Evolutionary conservation across 1,284 basidiomycete species (phyloP).

Genomic region (Austroboletus niveus): DNA sequence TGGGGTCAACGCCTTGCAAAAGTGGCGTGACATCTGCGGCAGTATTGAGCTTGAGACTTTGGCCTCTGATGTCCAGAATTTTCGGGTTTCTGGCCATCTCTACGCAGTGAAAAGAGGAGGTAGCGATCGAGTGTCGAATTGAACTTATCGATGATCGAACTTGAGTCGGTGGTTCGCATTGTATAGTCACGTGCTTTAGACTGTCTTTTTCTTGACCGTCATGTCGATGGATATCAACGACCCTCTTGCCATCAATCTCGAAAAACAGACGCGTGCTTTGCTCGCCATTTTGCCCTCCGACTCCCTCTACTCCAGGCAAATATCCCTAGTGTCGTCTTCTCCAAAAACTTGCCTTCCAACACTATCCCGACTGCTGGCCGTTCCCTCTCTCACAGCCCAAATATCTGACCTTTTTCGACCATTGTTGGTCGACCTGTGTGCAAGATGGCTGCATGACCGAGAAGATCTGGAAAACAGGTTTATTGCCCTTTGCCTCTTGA

Average conservation of each 20-base stretch:
- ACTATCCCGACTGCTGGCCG: constrained; percentile 50
- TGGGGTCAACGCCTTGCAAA: constrained; percentile 65
- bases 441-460: constrained; percentile 60
- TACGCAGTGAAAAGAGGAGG: neutral
- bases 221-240: constrained; percentile 28
- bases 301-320: constrained; percentile 34
- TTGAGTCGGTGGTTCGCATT: too few relatives aligned
- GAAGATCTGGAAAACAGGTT: constrained; percentile 52
- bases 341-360: constrained; percentile 39
- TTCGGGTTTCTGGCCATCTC: constrained; percentile 23
- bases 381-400: constrained; percentile 52
- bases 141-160: too few relatives aligned
- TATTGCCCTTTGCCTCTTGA: constrained; percentile 55
- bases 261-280: constrained; percentile 46
- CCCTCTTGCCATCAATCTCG: constrained; percentile 53
- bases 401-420: constrained; percentile 65
- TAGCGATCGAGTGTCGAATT: too few relatives aligned
- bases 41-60: constrained; percentile 75
- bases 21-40: constrained; percentile 79
- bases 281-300: constrained; percentile 40
- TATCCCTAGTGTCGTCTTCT: constrained; percentile 38
- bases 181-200: constrained; percentile 22
- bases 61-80: constrained; percentile 32
- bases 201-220: neutral
- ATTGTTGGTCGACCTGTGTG: constrained; percentile 67